Evolutionary conservation across 2,329 filamentous ascomycete genomes (phyloP).

Genomic region (Cadophora gregata): DNA sequence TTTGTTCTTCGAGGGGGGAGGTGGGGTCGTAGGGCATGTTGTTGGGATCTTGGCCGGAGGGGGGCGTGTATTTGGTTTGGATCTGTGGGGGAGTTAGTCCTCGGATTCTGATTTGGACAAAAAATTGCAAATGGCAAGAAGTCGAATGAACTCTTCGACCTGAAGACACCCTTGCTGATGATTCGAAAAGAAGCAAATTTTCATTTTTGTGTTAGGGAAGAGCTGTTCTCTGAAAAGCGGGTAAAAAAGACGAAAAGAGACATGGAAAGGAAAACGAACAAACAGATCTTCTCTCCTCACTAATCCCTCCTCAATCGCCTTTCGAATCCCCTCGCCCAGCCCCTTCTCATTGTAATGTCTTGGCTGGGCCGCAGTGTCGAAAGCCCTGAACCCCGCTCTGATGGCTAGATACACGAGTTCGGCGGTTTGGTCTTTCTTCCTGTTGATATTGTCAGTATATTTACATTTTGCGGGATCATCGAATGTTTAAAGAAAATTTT

Average conservation of each 20-base stretch:
- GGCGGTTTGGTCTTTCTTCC: slow-evolving; percentile 75
- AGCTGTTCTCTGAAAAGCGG: too few species aligned
- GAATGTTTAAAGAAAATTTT: too few species aligned
- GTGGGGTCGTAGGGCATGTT: slow-evolving; percentile 68
- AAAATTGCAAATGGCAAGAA: too few species aligned
- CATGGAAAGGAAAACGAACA: slow-evolving; percentile 49
- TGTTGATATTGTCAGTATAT: slow-evolving; percentile 45
- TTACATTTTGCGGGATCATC: background rate
- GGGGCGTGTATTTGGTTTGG: slow-evolving; percentile 83
- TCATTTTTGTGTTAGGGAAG: too few species aligned
- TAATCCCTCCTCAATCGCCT: slow-evolving; percentile 63
- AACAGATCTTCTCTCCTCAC: slow-evolving; percentile 67
- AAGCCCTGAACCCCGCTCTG: slow-evolving; percentile 69
- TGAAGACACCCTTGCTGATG: too few species aligned
- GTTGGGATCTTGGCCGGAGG: slow-evolving; percentile 63
- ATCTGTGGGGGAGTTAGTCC: slow-evolving; percentile 52
- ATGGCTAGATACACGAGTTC: slow-evolving; percentile 73
- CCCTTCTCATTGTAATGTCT: slow-evolving; percentile 77
- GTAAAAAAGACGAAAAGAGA: background rate
- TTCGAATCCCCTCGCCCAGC: slow-evolving; percentile 70
- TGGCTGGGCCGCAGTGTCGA: slow-evolving; percentile 82
- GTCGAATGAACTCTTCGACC: too few species aligned
- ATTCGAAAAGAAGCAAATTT: background rate
- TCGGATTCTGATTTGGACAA: too few species aligned
- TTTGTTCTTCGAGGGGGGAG: slow-evolving; percentile 65